These are phyloP conservation scores for Phytophthora hibernalis DNA, from an alignment of 352 stramenopile genomes.

Conservation along the genomic window DNA sequence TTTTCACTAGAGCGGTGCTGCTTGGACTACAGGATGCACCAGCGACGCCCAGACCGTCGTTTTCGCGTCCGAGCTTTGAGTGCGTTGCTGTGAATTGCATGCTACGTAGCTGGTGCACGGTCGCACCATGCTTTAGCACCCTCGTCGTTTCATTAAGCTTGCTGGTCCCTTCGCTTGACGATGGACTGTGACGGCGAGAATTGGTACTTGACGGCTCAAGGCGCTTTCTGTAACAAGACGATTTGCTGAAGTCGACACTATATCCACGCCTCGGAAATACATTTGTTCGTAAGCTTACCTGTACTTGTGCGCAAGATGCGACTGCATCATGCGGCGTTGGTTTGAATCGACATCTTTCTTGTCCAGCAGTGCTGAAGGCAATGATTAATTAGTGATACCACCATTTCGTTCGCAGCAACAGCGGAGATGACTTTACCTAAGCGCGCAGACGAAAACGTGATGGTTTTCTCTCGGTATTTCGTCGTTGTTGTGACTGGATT, in stretches of 20 bases:
- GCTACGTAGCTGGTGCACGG: conserved; percentile 55
- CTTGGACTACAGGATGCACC: conserved; percentile 45
- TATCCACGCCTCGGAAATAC: neutral
- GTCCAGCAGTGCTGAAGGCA: conserved; percentile 62
- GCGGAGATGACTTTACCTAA: conserved; percentile 39
- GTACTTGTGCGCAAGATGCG: conserved; percentile 79
- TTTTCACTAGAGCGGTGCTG: conserved; percentile 46
- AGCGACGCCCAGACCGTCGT: conserved; percentile 44
- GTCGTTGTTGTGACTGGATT: conserved; percentile 60
- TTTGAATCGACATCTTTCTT: conserved; percentile 79
- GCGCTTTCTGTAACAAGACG: conserved; percentile 45
- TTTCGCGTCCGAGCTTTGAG: conserved; percentile 17
- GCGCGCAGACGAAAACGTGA: conserved; percentile 72
- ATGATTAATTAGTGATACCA: conserved; percentile 12
- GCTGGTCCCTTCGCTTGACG: conserved; percentile 13
- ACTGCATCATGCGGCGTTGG: conserved; percentile 83
- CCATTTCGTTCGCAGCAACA: neutral
- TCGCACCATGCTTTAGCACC: conserved; percentile 52
- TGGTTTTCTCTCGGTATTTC: conserved; percentile 78
- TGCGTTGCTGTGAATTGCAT: conserved; percentile 37
- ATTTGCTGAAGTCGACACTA: neutral
- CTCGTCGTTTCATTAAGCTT: conserved; percentile 42
- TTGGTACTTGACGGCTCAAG: conserved; percentile 3
- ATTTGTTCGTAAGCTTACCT: conserved; percentile 41
- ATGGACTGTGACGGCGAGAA: conserved; percentile 11